Base-by-base conservation (phyloP, 331 rosid genomes). In the Dryas integrifolia region DNA sequence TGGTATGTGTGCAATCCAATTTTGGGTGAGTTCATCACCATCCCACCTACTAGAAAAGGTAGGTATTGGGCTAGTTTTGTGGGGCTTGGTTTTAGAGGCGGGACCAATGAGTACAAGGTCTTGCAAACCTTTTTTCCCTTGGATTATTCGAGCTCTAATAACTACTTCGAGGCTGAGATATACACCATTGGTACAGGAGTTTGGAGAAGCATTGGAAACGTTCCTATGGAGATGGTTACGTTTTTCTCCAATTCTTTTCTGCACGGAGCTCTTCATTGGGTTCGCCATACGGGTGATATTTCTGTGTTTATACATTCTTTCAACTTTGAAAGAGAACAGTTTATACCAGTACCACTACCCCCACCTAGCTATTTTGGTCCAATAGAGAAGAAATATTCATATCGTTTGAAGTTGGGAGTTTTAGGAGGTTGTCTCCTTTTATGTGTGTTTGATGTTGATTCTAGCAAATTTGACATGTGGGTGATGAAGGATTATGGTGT, bases 401-500 rank as follows among this genome's bases (percentile, higher is more conserved):
- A 18, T 18, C 21, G 21, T 18, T 18, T 18, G 21, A 18, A 18
- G 21, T 18, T 18, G 21, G 21, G 21, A 18, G 21, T 18, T 18
- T 18, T 18, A 18, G 21, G 21, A 18, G 21, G 21, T 18, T 18
- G 21, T 18, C 21, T 18, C 21, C 21, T 18, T 18, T 18, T 18
- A 18, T 18, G 21, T 18, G 21, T 18, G 11, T 52, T 5, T 16
- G n/a, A 4, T 7, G 7, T 3, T 8, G 58, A n/a, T 35, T 5
- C 48, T n/a, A 9, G 11, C 4, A n/a, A 39, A n/a, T n/a, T 51
- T 14, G 61, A 39, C 49, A 50, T 68, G 73, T 68, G 73, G 73
- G 16, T 68, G 38, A 68, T 68, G 73, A 68, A 68, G 18, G 38
- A 51, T 40, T 68, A 68, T 51, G 61, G 73, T 16, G 73, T 68